phyloP scores from a whole-genome alignment of 768 basidiomycete species.

The Psilocybe sp. region DNA sequence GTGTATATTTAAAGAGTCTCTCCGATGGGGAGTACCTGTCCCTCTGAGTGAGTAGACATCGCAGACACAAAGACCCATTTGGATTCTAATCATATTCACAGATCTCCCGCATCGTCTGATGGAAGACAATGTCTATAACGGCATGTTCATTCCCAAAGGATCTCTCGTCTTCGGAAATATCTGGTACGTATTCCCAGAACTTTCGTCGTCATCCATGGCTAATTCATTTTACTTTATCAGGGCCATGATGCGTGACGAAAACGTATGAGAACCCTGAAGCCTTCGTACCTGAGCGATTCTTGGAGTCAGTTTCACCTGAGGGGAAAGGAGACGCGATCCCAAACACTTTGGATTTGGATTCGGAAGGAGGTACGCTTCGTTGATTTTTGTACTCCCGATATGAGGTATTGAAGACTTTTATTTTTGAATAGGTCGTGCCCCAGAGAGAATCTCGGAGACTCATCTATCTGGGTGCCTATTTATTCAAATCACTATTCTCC shows the following conservation, averaged over 20 bases:
- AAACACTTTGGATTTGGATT: slow-evolving; percentile 12
- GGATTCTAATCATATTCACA: slow-evolving; percentile 13
- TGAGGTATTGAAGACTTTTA: background rate
- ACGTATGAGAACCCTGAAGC: slow-evolving; percentile 31
- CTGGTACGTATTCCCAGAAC: slow-evolving; percentile 21
- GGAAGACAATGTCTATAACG: slow-evolving; percentile 28
- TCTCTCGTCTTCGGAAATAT: slow-evolving; percentile 30
- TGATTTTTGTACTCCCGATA: background rate
- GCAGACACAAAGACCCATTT: no score
- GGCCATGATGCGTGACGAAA: slow-evolving; percentile 37
- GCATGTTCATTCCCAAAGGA: slow-evolving; percentile 29
- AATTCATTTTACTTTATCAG: slow-evolving; percentile 17
- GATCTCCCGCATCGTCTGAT: slow-evolving; percentile 27
- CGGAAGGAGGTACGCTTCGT: slow-evolving; percentile 4
- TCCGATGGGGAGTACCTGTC: slow-evolving; percentile 22
- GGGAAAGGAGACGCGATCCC: slow-evolving; percentile 1
- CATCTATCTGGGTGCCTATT: slow-evolving; percentile 19
- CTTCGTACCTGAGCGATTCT: slow-evolving; percentile 38
- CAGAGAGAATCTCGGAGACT: slow-evolving; percentile 20
- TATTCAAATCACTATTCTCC: no score
- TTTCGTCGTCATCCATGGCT: background rate
- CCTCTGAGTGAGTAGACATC: slow-evolving; percentile 19
- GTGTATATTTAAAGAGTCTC: slow-evolving; percentile 19
- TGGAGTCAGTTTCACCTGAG: slow-evolving; percentile 12
- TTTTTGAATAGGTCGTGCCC: slow-evolving; percentile 17